Percentiles rank a stretch among this genome's conserved stretches.
phyloP scores from a whole-genome alignment of 2,329 filamentous ascomycete genomes.

The Akanthomyces dipterigenus region DNA sequence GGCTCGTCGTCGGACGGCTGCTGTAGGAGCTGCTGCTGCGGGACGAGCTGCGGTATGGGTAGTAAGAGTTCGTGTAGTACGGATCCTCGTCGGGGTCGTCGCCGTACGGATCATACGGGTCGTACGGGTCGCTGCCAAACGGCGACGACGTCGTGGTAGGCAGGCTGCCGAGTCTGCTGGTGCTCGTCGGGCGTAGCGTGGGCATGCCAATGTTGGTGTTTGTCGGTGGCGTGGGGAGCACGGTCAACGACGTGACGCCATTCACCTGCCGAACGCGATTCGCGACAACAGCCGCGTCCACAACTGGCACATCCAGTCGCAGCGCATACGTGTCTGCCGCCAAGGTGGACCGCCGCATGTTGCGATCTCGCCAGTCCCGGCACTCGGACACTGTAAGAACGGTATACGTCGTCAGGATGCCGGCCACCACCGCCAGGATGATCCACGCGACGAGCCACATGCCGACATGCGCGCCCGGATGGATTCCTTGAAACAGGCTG shows the following conservation, averaged over 20 bases:
- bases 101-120: not conserved
- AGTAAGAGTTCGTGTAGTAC: not conserved
- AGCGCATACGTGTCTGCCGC: not conserved
- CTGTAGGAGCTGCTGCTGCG: not conserved
- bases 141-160: not conserved
- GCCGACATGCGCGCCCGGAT: conserved; percentile 37
- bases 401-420: conserved; percentile 15
- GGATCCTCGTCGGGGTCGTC: not conserved
- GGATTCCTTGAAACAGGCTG: conserved; percentile 29
- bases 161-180: not conserved
- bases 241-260: not conserved
- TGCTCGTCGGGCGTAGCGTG: not conserved
- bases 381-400: not conserved
- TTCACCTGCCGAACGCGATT: not conserved
- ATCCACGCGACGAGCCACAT: conserved; percentile 37
- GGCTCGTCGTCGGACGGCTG: not conserved
- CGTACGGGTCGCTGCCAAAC: not conserved
- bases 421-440: conserved; percentile 21
- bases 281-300: not conserved
- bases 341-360: not conserved
- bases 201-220: not conserved
- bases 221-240: not conserved
- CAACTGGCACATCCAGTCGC: not conserved
- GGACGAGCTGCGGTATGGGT: not conserved
- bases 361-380: conserved; percentile 3